A percentile compares a stretch with the other conserved stretches of the same genome.
phyloP scores from a whole-genome alignment of 257 asterid genomes.

The Ehretia macrophylla region DNA sequence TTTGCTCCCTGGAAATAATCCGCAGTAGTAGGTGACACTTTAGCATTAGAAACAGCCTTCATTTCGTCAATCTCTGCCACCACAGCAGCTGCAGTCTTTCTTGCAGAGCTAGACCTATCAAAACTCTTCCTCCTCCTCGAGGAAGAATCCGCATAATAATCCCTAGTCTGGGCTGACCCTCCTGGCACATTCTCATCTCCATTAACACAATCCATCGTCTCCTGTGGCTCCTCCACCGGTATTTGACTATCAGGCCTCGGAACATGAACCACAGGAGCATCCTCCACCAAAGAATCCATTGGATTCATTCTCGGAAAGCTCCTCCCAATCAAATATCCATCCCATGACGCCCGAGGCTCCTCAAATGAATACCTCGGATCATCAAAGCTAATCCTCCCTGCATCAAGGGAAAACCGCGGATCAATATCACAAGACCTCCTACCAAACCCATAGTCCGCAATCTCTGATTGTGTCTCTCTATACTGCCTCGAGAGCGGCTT shows the following conservation, averaged over 20 bases:
- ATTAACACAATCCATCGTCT: slow-evolving; percentile 4
- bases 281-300: slow-evolving; percentile 62
- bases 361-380: slow-evolving; percentile 61
- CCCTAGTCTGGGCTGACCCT: slow-evolving; percentile 56
- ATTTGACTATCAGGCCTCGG: slow-evolving; percentile 50
- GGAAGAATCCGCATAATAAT: slow-evolving; percentile 60
- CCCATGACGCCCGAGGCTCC: slow-evolving; percentile 77
- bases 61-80: slow-evolving; percentile 68
- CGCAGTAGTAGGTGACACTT: slow-evolving; percentile 31
- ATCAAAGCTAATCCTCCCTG: slow-evolving; percentile 57
- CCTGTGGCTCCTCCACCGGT: slow-evolving; percentile 44
- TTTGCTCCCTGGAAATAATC: slow-evolving; percentile 53
- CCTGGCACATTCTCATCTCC: slow-evolving; percentile 48
- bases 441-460: slow-evolving; percentile 71
- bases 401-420: slow-evolving; percentile 71
- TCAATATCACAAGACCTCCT: slow-evolving; percentile 67
- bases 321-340: slow-evolving; percentile 55
- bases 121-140: slow-evolving; percentile 71
- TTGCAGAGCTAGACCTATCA: slow-evolving; percentile 63
- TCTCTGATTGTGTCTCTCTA: slow-evolving; percentile 65
- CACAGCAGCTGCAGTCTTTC: slow-evolving; percentile 62
- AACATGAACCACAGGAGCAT: slow-evolving; percentile 37
- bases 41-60: slow-evolving; percentile 42
- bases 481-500: slow-evolving; percentile 51
- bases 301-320: slow-evolving; percentile 55